Conservation (phyloP, 768 basidiomycete genomes). For the Lactarius tabidus region DNA sequence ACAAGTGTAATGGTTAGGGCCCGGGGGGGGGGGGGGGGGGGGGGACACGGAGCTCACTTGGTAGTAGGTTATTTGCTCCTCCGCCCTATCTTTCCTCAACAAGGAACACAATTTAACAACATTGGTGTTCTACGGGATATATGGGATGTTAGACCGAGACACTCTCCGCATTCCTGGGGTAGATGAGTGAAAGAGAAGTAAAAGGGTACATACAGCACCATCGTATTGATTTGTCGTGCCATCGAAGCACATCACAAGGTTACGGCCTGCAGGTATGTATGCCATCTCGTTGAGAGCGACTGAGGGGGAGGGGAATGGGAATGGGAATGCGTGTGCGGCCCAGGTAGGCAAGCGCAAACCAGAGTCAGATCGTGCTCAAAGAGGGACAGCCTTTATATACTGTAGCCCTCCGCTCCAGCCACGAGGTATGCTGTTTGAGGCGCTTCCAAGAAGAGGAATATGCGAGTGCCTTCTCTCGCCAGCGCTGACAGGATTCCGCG, state of each 20-base stretch:
- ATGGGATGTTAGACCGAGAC: background rate
- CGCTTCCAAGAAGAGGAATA: background rate
- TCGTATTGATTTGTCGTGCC: slow-evolving; percentile 21
- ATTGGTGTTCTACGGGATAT: slow-evolving; percentile 39
- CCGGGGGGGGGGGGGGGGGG: no score
- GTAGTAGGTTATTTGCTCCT: slow-evolving; percentile 52
- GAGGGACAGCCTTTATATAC: background rate
- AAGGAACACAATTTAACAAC: slow-evolving; percentile 38
- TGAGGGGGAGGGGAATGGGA: background rate
- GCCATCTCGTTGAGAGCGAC: slow-evolving; percentile 20
- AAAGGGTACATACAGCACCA: background rate
- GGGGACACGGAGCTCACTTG: slow-evolving; percentile 42
- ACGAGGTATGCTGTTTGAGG: background rate
- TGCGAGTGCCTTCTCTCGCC: background rate
- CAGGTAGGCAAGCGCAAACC: background rate
- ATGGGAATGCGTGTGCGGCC: background rate
- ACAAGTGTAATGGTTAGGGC: background rate
- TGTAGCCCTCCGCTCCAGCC: background rate
- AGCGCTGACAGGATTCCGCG: background rate
- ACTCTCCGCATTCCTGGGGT: background rate
- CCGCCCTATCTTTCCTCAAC: slow-evolving; percentile 36
- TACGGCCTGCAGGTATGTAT: slow-evolving; percentile 20
- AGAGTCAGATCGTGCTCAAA: background rate
- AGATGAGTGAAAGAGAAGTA: no score
- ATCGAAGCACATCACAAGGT: slow-evolving; percentile 24